Base-by-base conservation (phyloP, 441 rosid species). In the Corymbia calophylla region DNA sequence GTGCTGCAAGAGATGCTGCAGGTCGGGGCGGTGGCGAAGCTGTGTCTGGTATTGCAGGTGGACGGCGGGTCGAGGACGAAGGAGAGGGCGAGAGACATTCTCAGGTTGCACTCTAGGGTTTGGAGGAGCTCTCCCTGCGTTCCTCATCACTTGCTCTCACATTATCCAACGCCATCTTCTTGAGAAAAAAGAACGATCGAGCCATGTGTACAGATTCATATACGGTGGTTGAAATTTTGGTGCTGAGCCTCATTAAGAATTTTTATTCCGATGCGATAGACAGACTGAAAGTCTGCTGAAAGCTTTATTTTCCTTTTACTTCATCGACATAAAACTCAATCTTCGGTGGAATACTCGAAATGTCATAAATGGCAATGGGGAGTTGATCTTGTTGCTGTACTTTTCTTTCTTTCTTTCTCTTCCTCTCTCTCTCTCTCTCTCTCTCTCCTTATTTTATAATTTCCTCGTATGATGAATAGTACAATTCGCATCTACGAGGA, bases 1-100 rank as follows among this genome's bases (percentile, higher is more conserved):
- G 95, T 95, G 88, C 91, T 93, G 32, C 93, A 94, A 85, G 95
- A 95, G 84, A 95, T 95, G 95, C 53, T 95, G 93, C 92, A 92
- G 54, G 92, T 93, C 25, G 96, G 96, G 3, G 95, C 90, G 14
- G 96, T 94, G 91, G 49, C 92, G 15, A 95, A 95, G 92, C 56
- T 95, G 88, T 94, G 95, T 82, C 80, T 95, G 94, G 92, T 93
- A 87, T 48, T 93, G 62, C 94, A 93, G 88, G 89, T 92, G 87
- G 95, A 93, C 44, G 15, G 92, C 15, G 77, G 89, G 56, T 7
- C 60, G 12, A 94, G 91, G 93, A 92, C 89, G 3, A 93, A 88
- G 89, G 95, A 91, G 64, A 93, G 56, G 88, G 95, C 94, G 13
- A 94, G 88, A 87, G 94, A 93, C 90, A 92, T 94, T 15, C 90